These are phyloP conservation scores for Chlamydomonas sp. DNA, from an alignment of 139 green algal genomes.

Conservation along the genomic window DNA sequence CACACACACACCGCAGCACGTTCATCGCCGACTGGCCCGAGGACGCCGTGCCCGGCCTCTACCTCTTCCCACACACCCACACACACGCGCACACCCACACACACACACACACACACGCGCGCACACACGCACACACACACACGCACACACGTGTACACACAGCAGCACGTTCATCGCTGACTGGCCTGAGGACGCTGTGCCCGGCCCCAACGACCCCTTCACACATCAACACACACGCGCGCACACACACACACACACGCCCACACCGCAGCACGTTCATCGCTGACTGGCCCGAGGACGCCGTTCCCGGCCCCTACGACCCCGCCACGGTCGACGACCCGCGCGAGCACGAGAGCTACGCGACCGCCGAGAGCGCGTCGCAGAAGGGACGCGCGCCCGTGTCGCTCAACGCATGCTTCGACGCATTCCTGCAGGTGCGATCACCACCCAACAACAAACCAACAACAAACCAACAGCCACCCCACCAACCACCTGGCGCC, in stretches of 20 bases:
- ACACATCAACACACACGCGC: background rate
- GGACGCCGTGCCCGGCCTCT: background rate
- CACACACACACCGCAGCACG: background rate
- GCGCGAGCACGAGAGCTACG: background rate
- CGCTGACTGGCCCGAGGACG: background rate
- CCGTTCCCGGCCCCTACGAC: background rate
- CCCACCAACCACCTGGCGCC: background rate
- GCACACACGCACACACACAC: background rate
- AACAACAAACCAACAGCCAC: too few relatives aligned
- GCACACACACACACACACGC: constrained; percentile 6
- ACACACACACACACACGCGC: background rate
- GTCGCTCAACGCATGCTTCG: constrained; percentile 44
- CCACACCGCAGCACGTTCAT: background rate
- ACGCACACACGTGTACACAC: background rate
- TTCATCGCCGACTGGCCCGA: constrained; percentile 8
- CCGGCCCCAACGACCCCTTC: background rate
- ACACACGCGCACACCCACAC: background rate
- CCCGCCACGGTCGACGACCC: background rate
- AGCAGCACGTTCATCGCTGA: constrained; percentile 2
- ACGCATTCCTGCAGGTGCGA: constrained; percentile 54
- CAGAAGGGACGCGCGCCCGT: constrained; percentile 17
- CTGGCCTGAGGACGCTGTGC: background rate
- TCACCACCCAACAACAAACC: too few relatives aligned
- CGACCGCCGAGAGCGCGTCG: background rate
- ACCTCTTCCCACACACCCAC: background rate